Evolutionary conservation across 345 rosid species (phyloP).

Genomic region (Reutealis trisperma): DNA sequence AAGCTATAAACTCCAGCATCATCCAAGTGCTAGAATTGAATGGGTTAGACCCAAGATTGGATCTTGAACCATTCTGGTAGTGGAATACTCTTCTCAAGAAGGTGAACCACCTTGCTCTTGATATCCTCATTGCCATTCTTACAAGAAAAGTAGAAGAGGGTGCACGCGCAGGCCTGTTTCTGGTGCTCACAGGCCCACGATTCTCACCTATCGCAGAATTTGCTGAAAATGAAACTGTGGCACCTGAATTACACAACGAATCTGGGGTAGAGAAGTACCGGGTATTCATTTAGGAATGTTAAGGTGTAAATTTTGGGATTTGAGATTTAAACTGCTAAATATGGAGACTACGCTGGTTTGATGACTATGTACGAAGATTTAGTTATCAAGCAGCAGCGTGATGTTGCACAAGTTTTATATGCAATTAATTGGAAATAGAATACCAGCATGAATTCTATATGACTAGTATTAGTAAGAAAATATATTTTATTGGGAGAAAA

Average conservation of each 20-base stretch:
- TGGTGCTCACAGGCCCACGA: constrained; percentile 22
- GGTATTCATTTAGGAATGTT: constrained; percentile 48
- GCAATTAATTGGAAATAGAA: neutral
- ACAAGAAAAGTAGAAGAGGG: constrained; percentile 49
- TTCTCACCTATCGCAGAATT: constrained; percentile 41
- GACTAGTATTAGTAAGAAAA: constrained; percentile 11
- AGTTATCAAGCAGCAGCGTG: neutral
- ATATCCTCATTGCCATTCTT: constrained; percentile 73
- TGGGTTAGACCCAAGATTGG: constrained; percentile 90
- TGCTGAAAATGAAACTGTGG: constrained; percentile 47
- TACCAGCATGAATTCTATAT: constrained; percentile 22
- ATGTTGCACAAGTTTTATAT: neutral
- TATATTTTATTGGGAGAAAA: constrained; percentile 22
- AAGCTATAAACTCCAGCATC: constrained; percentile 76
- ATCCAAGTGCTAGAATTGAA: constrained; percentile 87
- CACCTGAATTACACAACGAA: constrained; percentile 39
- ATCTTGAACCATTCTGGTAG: constrained; percentile 87
- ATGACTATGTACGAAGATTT: neutral
- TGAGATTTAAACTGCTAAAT: neutral
- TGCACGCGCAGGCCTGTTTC: constrained; percentile 52
- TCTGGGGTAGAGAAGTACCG: constrained; percentile 55
- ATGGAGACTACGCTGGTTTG: neutral
- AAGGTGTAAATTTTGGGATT: neutral
- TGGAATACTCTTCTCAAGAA: constrained; percentile 96
- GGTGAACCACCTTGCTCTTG: constrained; percentile 91